These are phyloP conservation scores for Colletotrichum cuscutae DNA, from an alignment of 2,329 filamentous ascomycete genomes.

Conservation along the genomic window DNA sequence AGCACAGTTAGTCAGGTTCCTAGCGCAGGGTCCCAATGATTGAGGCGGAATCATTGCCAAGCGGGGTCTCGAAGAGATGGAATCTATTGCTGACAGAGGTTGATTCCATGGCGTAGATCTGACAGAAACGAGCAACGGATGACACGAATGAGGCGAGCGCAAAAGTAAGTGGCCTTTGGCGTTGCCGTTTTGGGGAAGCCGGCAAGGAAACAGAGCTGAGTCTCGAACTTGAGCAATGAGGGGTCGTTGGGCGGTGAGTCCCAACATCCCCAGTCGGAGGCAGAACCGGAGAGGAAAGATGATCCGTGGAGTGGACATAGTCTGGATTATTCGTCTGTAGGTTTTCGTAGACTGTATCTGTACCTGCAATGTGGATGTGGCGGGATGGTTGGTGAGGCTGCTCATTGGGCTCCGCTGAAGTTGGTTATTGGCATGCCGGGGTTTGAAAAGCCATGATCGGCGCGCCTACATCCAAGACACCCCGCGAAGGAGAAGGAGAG, in stretches of 20 bases:
- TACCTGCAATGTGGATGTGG: slow-evolving; percentile 11
- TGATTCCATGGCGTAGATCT: slow-evolving; percentile 17
- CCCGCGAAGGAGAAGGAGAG: background rate
- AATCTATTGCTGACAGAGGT: slow-evolving; percentile 13
- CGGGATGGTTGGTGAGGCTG: slow-evolving; percentile 21
- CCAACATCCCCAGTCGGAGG: background rate
- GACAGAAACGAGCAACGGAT: slow-evolving; percentile 5
- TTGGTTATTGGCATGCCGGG: slow-evolving; percentile 1
- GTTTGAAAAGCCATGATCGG: slow-evolving; percentile 14
- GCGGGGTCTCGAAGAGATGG: slow-evolving; percentile 1
- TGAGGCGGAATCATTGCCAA: background rate
- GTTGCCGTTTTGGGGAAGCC: background rate
- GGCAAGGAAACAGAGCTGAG: background rate
- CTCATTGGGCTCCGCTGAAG: slow-evolving; percentile 17
- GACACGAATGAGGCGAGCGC: slow-evolving; percentile 19
- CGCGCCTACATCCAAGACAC: background rate
- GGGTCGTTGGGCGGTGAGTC: slow-evolving; percentile 5
- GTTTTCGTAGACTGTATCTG: background rate
- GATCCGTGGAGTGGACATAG: background rate
- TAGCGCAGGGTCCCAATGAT: slow-evolving; percentile 6
- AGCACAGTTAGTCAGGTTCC: slow-evolving; percentile 14
- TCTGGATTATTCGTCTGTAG: no score
- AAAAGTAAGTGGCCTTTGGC: background rate
- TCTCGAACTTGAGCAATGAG: background rate
- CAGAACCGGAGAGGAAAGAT: background rate